These are phyloP conservation scores for Cladosporium sp. DNA, from an alignment of 2,329 filamentous ascomycete genomes.

Conservation along the genomic window DNA sequence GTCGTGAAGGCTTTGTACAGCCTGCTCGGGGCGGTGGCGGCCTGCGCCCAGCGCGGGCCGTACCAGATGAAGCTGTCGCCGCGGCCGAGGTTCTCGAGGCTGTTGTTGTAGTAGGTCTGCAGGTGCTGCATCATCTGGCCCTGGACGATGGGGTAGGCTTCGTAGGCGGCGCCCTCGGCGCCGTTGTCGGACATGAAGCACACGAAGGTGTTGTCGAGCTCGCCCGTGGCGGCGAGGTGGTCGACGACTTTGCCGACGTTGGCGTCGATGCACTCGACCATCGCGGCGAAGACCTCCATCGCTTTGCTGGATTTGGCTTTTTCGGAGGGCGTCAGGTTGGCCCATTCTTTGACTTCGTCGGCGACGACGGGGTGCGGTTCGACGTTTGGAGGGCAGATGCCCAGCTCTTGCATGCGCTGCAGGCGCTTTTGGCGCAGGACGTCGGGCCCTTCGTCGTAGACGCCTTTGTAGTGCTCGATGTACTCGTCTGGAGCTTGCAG, in stretches of 20 bases:
- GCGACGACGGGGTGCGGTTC: slow-evolving; percentile 47
- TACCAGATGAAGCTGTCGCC: slow-evolving; percentile 56
- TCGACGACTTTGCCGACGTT: slow-evolving; percentile 54
- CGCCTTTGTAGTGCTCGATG: slow-evolving; percentile 51
- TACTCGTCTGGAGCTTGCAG: slow-evolving; percentile 53
- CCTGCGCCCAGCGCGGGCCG: slow-evolving; percentile 51
- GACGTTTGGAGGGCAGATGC: slow-evolving; percentile 48
- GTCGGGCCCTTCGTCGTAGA: slow-evolving; percentile 57
- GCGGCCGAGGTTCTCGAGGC: slow-evolving; percentile 52
- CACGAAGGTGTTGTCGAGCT: slow-evolving; percentile 59
- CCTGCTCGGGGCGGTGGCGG: slow-evolving; percentile 46
- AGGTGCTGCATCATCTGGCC: slow-evolving; percentile 49
- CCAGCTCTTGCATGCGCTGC: slow-evolving; percentile 50
- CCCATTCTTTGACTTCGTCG: slow-evolving; percentile 45
- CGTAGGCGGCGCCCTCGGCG: slow-evolving; percentile 53
- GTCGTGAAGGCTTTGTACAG: slow-evolving; percentile 43
- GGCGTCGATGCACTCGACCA: slow-evolving; percentile 57
- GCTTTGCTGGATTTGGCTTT: slow-evolving; percentile 44
- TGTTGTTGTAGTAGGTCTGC: slow-evolving; percentile 53
- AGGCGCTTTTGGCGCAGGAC: slow-evolving; percentile 49
- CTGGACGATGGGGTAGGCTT: slow-evolving; percentile 53
- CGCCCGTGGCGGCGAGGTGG: slow-evolving; percentile 49
- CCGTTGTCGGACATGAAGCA: slow-evolving; percentile 60
- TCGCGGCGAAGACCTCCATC: slow-evolving; percentile 59
- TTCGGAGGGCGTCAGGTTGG: slow-evolving; percentile 42